These are phyloP conservation scores for Backusella morwellensis DNA, from an alignment of 192 early-diverging fungal genomes.

Conservation along the genomic window DNA sequence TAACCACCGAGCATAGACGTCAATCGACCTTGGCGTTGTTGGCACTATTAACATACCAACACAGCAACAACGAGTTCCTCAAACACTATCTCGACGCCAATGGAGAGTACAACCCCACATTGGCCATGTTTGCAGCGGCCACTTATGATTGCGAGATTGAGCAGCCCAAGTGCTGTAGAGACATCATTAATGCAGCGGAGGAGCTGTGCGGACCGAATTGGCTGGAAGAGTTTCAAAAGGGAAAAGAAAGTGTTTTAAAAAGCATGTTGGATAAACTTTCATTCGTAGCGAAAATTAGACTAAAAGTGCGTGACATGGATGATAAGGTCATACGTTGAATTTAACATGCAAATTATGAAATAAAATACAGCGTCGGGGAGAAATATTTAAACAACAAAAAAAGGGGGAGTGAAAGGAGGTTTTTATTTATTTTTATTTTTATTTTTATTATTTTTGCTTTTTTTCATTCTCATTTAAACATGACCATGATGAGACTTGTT, in stretches of 20 bases:
- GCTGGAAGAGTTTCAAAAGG: constrained; percentile 12
- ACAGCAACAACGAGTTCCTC: not conserved
- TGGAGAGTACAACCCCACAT: constrained; percentile 10
- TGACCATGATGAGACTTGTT: not conserved
- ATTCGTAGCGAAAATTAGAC: constrained; percentile 14
- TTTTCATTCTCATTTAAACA: not conserved
- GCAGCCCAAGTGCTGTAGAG: constrained; percentile 3
- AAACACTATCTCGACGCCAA: constrained; percentile 6
- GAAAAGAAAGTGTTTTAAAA: not conserved
- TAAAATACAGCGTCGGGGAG: not conserved
- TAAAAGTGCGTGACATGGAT: constrained; percentile 11
- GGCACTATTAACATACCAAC: constrained; percentile 1
- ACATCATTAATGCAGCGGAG: constrained; percentile 6
- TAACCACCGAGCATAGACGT: not conserved
- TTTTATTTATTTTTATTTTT: not conserved
- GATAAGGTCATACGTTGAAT: constrained; percentile 1
- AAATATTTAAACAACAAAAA: not conserved
- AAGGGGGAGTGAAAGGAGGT: not conserved
- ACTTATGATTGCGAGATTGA: not conserved
- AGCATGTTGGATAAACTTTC: constrained; percentile 10
- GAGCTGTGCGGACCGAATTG: constrained; percentile 12
- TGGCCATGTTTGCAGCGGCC: constrained; percentile 13
- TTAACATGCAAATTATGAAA: not conserved
- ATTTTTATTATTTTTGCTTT: not conserved
- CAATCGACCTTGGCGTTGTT: constrained; percentile 9